Conservation (phyloP, 257 asterid genomes). For the Pogostemon cablin region DNA sequence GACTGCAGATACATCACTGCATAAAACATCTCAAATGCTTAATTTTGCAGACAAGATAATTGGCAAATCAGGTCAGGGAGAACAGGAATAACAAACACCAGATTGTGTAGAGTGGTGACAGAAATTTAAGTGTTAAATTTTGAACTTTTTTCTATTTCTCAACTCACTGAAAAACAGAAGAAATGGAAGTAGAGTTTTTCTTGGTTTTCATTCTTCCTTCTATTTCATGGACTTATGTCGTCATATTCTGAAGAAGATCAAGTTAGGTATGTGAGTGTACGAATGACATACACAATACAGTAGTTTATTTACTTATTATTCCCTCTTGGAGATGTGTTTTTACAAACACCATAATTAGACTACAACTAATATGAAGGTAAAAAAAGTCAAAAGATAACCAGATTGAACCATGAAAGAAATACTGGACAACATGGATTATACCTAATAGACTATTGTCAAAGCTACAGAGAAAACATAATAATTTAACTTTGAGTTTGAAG, state of each 20-base stretch:
- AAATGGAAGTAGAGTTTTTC: too few relatives aligned
- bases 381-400: background rate
- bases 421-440: background rate
- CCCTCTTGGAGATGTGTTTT: too few relatives aligned
- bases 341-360: too few relatives aligned
- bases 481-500: background rate
- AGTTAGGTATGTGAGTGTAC: too few relatives aligned
- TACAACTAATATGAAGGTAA: background rate
- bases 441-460: background rate
- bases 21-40: constrained; percentile 15
- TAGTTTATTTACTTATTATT: too few relatives aligned
- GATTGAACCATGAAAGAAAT: background rate
- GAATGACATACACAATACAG: too few relatives aligned
- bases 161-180: background rate
- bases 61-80: background rate
- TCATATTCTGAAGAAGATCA: too few relatives aligned
- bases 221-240: too few relatives aligned
- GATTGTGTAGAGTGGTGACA: background rate
- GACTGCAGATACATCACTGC: constrained; percentile 86
- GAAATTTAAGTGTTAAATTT: background rate
- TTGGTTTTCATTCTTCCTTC: too few relatives aligned
- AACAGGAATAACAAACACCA: background rate
- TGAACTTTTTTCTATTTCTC: background rate
- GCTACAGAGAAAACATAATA: background rate
- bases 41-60: background rate